Evolutionary conservation across 2,329 filamentous ascomycete species (phyloP), one percentile per base, ranked within the genome.

Genomic region (Fusarium sp.): DNA sequence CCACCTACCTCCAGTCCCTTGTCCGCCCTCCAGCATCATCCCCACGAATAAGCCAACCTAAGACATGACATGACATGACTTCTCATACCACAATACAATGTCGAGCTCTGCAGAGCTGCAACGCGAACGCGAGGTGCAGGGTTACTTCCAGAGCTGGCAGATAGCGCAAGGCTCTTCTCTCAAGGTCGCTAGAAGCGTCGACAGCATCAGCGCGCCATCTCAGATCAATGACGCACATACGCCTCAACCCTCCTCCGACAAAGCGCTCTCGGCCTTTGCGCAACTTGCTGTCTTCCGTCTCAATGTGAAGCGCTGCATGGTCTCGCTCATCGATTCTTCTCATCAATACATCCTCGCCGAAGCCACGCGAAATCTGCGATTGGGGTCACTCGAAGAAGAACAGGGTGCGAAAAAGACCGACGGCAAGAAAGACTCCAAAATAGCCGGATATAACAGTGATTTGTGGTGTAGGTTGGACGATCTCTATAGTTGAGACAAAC

Each of bases 321-420:
- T 89, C 28, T 86, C 86, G 56, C 78, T 89, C 24, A 84, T 88
- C 58, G 85, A 86, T 68, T 78, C 79, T 10, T 78, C 81, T 7
- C 82, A 80, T 17, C 86, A 89, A 78, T 87, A 85, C 62, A 84
- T 89, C 55, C 82, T 89, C 47, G 86, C 86, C 42, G 87, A 89
- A 73, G 84, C 85, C 14, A 88, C 87, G 3, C 82, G 82, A 51
- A 85, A 83, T 3, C 72, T 87, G 8, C 83, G 84, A 10, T 77
- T 87, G 12, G 80, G 72, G 8, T 67, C 81, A 28, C 75, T 79
- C 6, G 81, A 81, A 15, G 45, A 70, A 4, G 57, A 68, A 5
- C 11, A 13, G 2, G 28, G 26, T 9, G 28, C 36, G 1, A 18
- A 52, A 2, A 28, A 60, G 13, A 36, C 57, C 14, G n/a, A 24